A percentile compares a stretch with the other conserved stretches of the same genome.
Evolutionary conservation across 441 rosid species (phyloP).

Genomic region (Bocquillonia castaneifolia): DNA sequence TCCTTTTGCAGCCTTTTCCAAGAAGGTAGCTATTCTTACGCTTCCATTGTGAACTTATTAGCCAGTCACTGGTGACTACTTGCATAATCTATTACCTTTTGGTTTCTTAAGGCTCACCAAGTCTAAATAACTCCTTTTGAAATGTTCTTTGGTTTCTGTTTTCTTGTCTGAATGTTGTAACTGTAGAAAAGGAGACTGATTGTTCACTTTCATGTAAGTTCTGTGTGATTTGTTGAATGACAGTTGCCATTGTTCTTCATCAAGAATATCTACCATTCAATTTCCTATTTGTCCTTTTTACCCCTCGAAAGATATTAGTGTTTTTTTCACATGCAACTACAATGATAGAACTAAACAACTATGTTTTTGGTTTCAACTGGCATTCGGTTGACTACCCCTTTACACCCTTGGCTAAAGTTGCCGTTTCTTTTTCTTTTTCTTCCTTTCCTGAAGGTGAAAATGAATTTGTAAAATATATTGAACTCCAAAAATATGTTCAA

Average conservation of each 20-base stretch:
- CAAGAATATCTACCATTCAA: neutral
- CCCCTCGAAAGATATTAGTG: neutral
- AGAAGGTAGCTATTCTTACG: constrained; percentile 48
- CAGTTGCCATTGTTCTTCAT: neutral
- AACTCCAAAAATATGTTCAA: too few relatives aligned
- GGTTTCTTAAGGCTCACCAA: neutral
- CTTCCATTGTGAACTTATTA: constrained; percentile 2
- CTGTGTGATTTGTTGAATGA: neutral
- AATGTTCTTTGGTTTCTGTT: neutral
- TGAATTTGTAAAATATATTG: too few relatives aligned
- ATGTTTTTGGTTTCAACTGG: neutral
- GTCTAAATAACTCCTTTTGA: neutral
- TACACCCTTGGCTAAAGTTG: too few relatives aligned
- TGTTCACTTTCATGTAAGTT: neutral
- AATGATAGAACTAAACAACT: neutral
- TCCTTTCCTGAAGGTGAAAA: too few relatives aligned
- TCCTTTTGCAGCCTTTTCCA: constrained; percentile 99
- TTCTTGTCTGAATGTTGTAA: neutral
- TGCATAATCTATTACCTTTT: neutral
- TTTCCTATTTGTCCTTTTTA: neutral
- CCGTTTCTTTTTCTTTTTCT: too few relatives aligned
- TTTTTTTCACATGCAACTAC: neutral
- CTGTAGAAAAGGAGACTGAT: neutral
- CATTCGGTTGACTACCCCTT: too few relatives aligned
- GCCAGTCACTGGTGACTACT: neutral